Conservation (phyloP, 2,329 filamentous ascomycete species). For the Chrysosporium queenslandicum region DNA sequence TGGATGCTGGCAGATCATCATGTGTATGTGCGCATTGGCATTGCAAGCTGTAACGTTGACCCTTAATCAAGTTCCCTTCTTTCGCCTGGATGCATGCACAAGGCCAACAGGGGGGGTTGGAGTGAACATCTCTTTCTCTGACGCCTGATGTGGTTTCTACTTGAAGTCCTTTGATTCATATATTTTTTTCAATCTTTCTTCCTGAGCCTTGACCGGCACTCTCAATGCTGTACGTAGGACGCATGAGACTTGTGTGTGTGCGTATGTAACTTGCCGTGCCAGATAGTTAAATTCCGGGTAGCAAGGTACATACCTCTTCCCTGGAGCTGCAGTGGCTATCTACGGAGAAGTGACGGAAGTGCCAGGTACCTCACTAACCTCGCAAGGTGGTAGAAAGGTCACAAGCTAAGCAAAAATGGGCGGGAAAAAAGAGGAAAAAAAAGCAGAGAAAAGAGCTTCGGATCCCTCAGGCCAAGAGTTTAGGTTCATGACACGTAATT, state of each 20-base stretch:
- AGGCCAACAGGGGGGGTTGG: too few species aligned
- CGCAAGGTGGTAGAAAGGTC: too few species aligned
- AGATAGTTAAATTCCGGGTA: not conserved
- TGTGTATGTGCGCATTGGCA: constrained; percentile 6
- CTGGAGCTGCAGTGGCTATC: constrained; percentile 3
- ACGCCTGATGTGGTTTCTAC: not conserved
- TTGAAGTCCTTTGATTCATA: too few species aligned
- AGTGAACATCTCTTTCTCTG: not conserved
- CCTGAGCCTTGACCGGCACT: not conserved
- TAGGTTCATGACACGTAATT: constrained; percentile 10
- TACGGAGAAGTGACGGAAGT: not conserved
- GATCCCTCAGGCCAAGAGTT: not conserved
- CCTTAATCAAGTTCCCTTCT: not conserved
- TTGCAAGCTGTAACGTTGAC: constrained; percentile 2
- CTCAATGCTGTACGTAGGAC: too few species aligned
- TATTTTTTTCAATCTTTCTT: too few species aligned
- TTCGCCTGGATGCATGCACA: not conserved
- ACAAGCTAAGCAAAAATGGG: too few species aligned
- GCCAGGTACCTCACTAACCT: not conserved
- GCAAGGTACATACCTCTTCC: not conserved
- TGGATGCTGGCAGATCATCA: not conserved
- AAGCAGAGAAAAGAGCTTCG: not conserved
- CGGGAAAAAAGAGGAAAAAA: not conserved
- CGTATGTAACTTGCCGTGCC: too few species aligned
- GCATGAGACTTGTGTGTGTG: too few species aligned